Evolutionary conservation across 768 basidiomycete genomes (phyloP).

Genomic region (Paxillus ammoniavirescens): DNA sequence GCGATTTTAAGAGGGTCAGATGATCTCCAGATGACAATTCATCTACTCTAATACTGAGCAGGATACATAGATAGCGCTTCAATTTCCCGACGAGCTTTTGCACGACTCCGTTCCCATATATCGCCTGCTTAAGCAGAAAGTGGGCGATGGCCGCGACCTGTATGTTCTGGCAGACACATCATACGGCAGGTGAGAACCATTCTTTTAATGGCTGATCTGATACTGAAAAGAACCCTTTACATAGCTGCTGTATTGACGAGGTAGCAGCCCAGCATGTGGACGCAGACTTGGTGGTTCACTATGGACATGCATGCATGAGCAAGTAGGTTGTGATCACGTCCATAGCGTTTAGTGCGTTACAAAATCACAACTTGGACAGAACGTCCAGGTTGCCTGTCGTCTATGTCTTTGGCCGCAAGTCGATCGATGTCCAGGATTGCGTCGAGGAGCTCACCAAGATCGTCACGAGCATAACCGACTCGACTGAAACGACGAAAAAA

Average conservation of each 20-base stretch:
- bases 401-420: conserved; percentile 83
- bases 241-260: conserved; percentile 93
- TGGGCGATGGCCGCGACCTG: conserved; percentile 52
- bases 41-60: not conserved
- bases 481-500: conserved; percentile 7
- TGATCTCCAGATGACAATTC: not conserved
- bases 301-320: conserved; percentile 95
- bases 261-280: conserved; percentile 93
- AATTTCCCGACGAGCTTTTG: conserved; percentile 94
- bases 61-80: conserved; percentile 69
- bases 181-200: conserved; percentile 74
- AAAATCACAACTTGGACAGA: conserved; percentile 38
- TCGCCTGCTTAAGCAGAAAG: conserved; percentile 52
- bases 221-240: conserved; percentile 1
- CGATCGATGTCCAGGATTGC: conserved; percentile 56
- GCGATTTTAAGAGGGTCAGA: conserved; percentile 70
- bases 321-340: conserved; percentile 50
- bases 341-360: not conserved
- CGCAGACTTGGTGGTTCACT: conserved; percentile 90
- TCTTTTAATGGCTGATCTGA: not conserved
- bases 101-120: conserved; percentile 85
- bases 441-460: conserved; percentile 39
- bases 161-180: conserved; percentile 98
- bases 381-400: conserved; percentile 86
- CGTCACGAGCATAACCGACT: conserved; percentile 18